Evolutionary conservation across 768 basidiomycete genomes (phyloP).

Genomic region (Tylopilus subfusipes): DNA sequence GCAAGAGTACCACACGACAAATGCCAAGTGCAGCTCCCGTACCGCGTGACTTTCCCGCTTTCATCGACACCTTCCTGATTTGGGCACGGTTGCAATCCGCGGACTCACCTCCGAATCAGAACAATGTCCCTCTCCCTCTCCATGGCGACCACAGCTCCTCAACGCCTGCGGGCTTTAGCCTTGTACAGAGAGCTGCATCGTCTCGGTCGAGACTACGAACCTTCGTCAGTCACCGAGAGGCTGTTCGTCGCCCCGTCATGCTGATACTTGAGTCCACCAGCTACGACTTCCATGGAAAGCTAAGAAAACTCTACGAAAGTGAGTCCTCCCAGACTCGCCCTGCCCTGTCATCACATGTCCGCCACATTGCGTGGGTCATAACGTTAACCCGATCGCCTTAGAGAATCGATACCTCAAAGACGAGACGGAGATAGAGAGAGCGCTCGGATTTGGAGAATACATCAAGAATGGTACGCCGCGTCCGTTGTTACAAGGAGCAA

Average conservation of each 20-base stretch:
- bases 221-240: slow-evolving; percentile 58
- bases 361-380: neutral
- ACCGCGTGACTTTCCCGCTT: too few species aligned
- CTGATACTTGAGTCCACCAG: slow-evolving; percentile 36
- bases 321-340: slow-evolving; percentile 19
- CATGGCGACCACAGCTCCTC: slow-evolving; percentile 49
- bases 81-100: neutral
- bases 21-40: too few species aligned
- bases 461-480: slow-evolving; percentile 71
- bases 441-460: slow-evolving; percentile 72
- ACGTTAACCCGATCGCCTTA: slow-evolving; percentile 25
- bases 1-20: too few species aligned
- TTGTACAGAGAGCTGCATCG: slow-evolving; percentile 82
- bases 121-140: too few species aligned
- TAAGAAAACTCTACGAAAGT: slow-evolving; percentile 76
- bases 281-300: slow-evolving; percentile 73
- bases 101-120: too few species aligned
- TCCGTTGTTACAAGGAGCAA: too few species aligned
- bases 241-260: slow-evolving; percentile 8
- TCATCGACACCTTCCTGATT: slow-evolving; percentile 3
- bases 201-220: slow-evolving; percentile 79
- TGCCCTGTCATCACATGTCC: neutral
- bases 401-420: slow-evolving; percentile 68
- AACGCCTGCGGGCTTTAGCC: slow-evolving; percentile 59
- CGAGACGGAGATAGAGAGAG: slow-evolving; percentile 70